Conservation (phyloP, 139 green algal species). For the Chlamydomonas schloesseri region DNA sequence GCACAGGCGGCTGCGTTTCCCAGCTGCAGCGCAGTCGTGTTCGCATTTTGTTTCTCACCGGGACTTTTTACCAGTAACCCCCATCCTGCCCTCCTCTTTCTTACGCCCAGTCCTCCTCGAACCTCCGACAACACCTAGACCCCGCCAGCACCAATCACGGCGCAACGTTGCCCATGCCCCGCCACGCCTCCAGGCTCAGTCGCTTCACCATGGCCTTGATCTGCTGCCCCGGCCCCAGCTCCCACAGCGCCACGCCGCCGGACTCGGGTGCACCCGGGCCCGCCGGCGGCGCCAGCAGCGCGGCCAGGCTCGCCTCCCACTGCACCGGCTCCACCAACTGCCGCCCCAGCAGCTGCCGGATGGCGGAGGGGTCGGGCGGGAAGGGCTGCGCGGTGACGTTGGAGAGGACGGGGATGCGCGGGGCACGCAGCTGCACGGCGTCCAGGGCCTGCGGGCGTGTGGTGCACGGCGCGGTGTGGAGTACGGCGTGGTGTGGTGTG, state of each 20-base stretch:
- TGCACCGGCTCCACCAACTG: conserved; percentile 92
- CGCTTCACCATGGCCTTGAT: conserved; percentile 96
- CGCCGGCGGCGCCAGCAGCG: conserved; percentile 51
- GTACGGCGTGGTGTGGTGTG: not conserved
- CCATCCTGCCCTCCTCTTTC: too few relatives aligned
- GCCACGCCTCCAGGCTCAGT: conserved; percentile 42
- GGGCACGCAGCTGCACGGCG: conserved; percentile 73
- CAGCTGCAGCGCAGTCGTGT: too few relatives aligned
- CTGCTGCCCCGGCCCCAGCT: conserved; percentile 91
- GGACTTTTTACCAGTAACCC: too few relatives aligned
- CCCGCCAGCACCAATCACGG: too few relatives aligned
- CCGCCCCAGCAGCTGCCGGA: conserved; percentile 71
- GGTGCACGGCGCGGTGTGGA: not conserved
- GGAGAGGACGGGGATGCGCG: conserved; percentile 85
- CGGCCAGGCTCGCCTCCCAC: conserved; percentile 65
- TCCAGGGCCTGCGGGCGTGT: conserved; percentile 67
- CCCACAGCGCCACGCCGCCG: conserved; percentile 72
- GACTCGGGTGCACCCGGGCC: conserved; percentile 16
- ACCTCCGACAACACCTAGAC: too few relatives aligned
- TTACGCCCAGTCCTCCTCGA: too few relatives aligned
- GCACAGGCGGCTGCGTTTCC: too few relatives aligned
- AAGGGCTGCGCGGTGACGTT: conserved; percentile 92
- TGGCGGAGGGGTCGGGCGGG: conserved; percentile 22
- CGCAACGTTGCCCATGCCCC: conserved; percentile 4
- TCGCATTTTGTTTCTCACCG: too few relatives aligned